These are phyloP conservation scores for Canna indica DNA, from an alignment of 176 grass and related monocot genomes.

Conservation along the genomic window DNA sequence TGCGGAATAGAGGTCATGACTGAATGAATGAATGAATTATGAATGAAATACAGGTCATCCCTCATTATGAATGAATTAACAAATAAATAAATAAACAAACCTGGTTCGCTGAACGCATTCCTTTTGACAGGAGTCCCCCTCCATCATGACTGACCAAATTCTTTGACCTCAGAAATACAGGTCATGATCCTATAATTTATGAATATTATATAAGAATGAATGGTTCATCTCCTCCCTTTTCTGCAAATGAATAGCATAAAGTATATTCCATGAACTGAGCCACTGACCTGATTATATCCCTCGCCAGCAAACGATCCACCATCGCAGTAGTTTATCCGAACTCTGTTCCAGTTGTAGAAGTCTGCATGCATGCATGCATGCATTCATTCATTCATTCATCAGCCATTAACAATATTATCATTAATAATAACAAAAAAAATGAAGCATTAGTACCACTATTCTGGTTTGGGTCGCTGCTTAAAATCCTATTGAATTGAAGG, in stretches of 20 bases:
- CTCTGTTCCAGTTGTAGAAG: constrained; percentile 93
- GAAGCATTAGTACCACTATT: constrained; percentile 37
- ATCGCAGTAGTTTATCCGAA: constrained; percentile 78
- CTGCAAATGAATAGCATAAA: too few species aligned
- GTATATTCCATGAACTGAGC: too few species aligned
- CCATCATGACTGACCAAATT: constrained; percentile 51
- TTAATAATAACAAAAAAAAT: too few species aligned
- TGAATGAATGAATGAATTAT: too few species aligned
- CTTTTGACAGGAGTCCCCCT: constrained; percentile 63
- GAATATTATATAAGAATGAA: too few species aligned
- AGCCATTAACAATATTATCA: too few species aligned
- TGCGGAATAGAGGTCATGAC: too few species aligned
- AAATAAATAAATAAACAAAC: too few species aligned
- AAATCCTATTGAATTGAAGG: constrained; percentile 18
- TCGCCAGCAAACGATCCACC: constrained; percentile 73
- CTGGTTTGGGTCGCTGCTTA: constrained; percentile 20
- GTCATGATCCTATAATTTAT: constrained; percentile 16
- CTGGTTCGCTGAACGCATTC: constrained; percentile 45
- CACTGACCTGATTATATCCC: constrained; percentile 53
- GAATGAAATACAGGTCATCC: too few species aligned
- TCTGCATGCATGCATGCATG: constrained; percentile 41
- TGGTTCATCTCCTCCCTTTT: too few species aligned
- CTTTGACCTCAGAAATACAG: constrained; percentile 78
- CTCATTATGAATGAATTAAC: too few species aligned
- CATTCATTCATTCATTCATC: too few species aligned